Evolutionary conservation across 139 green algal genomes (phyloP), one percentile per base, ranked within the genome.

Genomic region (Volvox africanus): DNA sequence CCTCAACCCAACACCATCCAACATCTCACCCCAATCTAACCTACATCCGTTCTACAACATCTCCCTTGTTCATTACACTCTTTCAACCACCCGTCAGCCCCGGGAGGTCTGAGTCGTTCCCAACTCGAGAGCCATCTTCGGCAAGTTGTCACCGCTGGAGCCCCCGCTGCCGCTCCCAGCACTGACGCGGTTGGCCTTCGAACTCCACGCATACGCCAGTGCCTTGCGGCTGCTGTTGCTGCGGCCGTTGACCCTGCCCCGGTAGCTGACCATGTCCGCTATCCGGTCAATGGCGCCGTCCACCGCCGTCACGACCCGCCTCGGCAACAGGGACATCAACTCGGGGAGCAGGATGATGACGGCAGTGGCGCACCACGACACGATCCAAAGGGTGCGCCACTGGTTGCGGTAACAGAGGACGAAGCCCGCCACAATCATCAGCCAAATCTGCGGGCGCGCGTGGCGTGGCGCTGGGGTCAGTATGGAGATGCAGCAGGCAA

Each of bases 391-490:
- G 20, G 32, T 68, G 13, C 33, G 33, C 87, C 87, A 91, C 26
- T 87, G 36, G 22, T 91, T 22, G 0, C 65, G 65, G 61, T 87
- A 91, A 17, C 21, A 3, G 35, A 91, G 61, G 20, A 91, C 50
- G 77, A 91, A 91, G 87, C 77, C 33, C 2, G 87, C 77, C 0
- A 92, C 82, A 3, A 92, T 35, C 71, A 90, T 82, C 6, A 90
- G 73, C 32, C 69, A 90, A 21, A 80, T 19, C 37, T 80, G 83
- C 26, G 75, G 5, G 71, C 24, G 67, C 44, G 44, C n/a, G 9
- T 75, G 67, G 6, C 9, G 22, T 14, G 67, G 67, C 22, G 67
- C 14, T 75, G 11, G 44, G 44, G 9, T 55, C 44, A 9, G 5
- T 55, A 9, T 5, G 44, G 9, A 55, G 44, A 55, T 5, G 44